Evolutionary conservation across 2,329 filamentous ascomycete species (phyloP), one percentile per base, ranked within the genome.

Genomic region (Ramularia endophylla): DNA sequence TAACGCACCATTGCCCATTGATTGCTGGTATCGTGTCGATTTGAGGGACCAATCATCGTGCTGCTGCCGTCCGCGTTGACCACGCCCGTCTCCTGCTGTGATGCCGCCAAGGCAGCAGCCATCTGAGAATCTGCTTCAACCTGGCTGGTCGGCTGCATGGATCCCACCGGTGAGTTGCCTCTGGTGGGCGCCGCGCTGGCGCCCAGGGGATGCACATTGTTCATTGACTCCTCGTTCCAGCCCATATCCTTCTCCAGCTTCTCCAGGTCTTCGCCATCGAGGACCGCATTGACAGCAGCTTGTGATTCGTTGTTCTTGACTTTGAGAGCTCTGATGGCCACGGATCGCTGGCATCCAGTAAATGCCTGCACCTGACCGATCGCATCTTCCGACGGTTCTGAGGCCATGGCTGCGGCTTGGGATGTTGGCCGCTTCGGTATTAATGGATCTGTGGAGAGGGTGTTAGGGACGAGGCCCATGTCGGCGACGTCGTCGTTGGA

Each of bases 1-100:
- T 66, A 57, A 27, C 68, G 44, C 1, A 57, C 50, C 65, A 82
- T 61, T 2, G 74, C 74, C 78, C 78, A 81, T 13, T 68, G 60
- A 60, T 36, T 67, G 62, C 18, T 19, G 17, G 17, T 12, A 34
- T 80, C 74, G 53, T 80, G 79, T 47, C 73, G 58, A 17, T 71
- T 69, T 2, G 75, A 75, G 39, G 74, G 76, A 4, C 73, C 70
- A 56, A 80, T 79, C 8, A 68, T 61, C 32, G 19, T 45, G n/a
- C 41, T 43, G 56, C 56, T 46, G 59, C 62, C 48, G 52, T 57
- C 63, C 4, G 57, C 46, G 12, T 59, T 63, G 8, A 72, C 66
- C 11, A 77, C 65, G 2, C 78, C 78, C 15, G 65, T 73, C 55
- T 80, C 76, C 61, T 81, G 78, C 32, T 51, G 48, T 17, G 55